A percentile compares a stretch with the other conserved stretches of the same genome.
Conservation (phyloP, 805 yeast species). For the Ogataea angusta region DNA sequence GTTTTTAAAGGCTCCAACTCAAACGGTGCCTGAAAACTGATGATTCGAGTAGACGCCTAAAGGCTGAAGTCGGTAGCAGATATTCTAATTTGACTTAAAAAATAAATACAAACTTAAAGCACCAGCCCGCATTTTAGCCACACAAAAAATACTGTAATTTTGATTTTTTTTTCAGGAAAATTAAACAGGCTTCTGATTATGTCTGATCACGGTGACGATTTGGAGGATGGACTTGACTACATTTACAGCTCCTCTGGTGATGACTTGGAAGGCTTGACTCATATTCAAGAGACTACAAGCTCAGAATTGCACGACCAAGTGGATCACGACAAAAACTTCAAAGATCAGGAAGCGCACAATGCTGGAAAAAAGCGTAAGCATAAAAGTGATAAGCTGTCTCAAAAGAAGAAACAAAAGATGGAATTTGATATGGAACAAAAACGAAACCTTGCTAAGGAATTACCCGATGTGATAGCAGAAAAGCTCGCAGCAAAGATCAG, state of each 20-base stretch:
- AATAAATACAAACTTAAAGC: neutral
- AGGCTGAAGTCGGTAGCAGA: too few relatives aligned
- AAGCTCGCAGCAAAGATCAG: constrained; percentile 60
- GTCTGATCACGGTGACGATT: constrained; percentile 42
- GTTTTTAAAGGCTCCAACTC: too few relatives aligned
- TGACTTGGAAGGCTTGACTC: constrained; percentile 24
- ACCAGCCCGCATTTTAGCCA: constrained; percentile 4
- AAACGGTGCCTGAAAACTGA: too few relatives aligned
- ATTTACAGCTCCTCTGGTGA: constrained; percentile 65
- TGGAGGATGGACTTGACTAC: constrained; percentile 20
- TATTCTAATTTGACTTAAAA: too few relatives aligned
- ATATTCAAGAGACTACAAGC: neutral
- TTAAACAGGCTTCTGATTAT: neutral
- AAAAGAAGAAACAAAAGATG: constrained; percentile 65
- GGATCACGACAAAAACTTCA: neutral
- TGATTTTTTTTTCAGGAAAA: neutral
- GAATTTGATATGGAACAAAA: constrained; percentile 61
- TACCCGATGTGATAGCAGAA: constrained; percentile 64
- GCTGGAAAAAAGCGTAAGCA: constrained; percentile 29
- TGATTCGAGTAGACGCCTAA: too few relatives aligned
- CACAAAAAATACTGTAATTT: constrained; percentile 1
- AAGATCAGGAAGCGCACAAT: constrained; percentile 8
- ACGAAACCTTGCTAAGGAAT: constrained; percentile 48
- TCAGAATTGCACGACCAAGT: too few relatives aligned
- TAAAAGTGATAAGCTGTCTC: constrained; percentile 45